Evolutionary conservation across 495 filamentous ascomycete genomes (phyloP), one percentile per base, ranked within the genome.

Genomic region (Tuber indicum): DNA sequence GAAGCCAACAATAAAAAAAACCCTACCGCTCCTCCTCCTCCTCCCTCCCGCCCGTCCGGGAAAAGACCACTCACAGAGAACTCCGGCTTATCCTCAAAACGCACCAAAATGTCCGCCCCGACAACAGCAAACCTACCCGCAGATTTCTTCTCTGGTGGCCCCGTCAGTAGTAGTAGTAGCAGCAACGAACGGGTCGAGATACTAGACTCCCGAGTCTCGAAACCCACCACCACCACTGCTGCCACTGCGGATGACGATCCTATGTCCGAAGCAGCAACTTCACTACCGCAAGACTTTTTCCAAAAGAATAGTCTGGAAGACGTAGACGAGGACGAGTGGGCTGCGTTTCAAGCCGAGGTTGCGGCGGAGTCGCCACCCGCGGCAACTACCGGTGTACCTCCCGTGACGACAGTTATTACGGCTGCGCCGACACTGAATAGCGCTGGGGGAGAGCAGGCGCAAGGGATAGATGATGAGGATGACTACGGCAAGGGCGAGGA

Each of bases 271-370:
- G 71, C 42, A 36, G 32, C 62, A 43, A 47, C 77, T 71, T 75
- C 74, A 74, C 58, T 82, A 72, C 81, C 81, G 16, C 70, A 81
- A 42, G 73, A 74, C 75, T 82, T 82, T 52, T 82, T 82, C 71
- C 77, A 76, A 70, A 69, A 62, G 71, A 76, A 58, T 45, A 69
- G 43, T 41, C 75, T 58, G 26, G 75, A 76, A 74, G 69, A 85
- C 44, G 85, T 96, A 9, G 90, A 94, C 83, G 94, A 97, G 81
- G 90, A 91, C 73, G 92, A 94, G 84, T 96, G 94, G 93, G 93
- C 92, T 0, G 92, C 93, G 69, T 97, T 97, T 82, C 92, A 97
- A 84, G 92, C 93, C 23, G 94, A 97, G 41, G 89, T 97, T 19
- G 89, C 89, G 8, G 88, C 88, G 36, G 88, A 74, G 8, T 12